Conservation (phyloP, 2,329 filamentous ascomycete genomes). For the Alternaria panax region DNA sequence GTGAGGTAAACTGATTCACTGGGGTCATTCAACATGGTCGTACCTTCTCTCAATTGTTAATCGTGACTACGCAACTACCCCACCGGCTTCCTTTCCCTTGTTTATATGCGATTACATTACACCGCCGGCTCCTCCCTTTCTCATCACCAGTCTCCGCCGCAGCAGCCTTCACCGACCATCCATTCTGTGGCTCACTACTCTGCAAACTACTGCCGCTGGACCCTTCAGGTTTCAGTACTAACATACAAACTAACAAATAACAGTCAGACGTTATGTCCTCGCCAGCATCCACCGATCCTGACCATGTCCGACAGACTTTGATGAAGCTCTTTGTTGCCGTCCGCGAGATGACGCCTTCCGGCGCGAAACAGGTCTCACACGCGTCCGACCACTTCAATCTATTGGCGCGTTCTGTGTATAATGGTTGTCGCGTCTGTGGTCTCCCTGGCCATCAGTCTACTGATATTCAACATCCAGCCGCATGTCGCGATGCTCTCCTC, state of each 20-base stretch:
- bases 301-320: conserved; percentile 13
- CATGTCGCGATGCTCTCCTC: conserved; percentile 24
- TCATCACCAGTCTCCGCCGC: not conserved
- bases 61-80: not conserved
- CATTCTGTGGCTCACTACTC: not conserved
- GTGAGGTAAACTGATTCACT: not conserved
- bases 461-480: conserved; percentile 15
- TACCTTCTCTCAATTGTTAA: conserved; percentile 2
- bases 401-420: conserved; percentile 24
- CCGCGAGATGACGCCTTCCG: conserved; percentile 27
- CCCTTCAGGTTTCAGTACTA: not conserved
- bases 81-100: not conserved
- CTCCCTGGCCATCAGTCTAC: conserved; percentile 27
- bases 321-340: conserved; percentile 18
- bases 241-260: not conserved
- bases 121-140: not conserved
- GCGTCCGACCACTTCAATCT: conserved; percentile 25
- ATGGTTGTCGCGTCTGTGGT: conserved; percentile 26
- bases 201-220: not conserved
- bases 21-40: not conserved
- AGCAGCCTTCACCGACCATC: not conserved
- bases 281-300: not conserved
- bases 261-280: conserved; percentile 13
- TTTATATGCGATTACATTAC: not conserved
- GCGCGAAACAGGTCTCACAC: conserved; percentile 19